These are phyloP conservation scores for Diaporthe capsici DNA, from an alignment of 2,329 filamentous ascomycete species.

Conservation along the genomic window DNA sequence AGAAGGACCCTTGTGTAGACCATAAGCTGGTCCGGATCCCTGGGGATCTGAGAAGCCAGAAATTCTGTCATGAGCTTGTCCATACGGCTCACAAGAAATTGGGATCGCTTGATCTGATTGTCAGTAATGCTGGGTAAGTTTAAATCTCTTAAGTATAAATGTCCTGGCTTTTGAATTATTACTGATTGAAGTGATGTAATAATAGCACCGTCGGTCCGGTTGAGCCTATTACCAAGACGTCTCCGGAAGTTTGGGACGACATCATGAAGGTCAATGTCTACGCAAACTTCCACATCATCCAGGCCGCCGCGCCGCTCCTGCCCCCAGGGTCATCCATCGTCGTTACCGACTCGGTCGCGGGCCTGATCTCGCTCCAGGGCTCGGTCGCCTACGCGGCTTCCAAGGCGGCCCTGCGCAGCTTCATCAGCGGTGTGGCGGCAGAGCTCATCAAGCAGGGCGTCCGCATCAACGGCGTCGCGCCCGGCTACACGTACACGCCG, in stretches of 20 bases:
- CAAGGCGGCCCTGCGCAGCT: neutral
- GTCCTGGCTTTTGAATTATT: neutral
- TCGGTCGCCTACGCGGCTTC: neutral
- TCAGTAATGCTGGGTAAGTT: constrained; percentile 13
- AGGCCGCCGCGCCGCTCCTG: neutral
- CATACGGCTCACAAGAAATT: neutral
- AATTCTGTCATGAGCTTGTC: constrained; percentile 10
- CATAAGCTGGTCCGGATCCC: constrained; percentile 14
- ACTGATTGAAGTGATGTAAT: neutral
- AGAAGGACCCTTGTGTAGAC: neutral
- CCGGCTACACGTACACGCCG: neutral
- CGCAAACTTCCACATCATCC: constrained; percentile 14
- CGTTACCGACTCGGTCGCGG: neutral
- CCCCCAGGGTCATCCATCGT: constrained; percentile 1
- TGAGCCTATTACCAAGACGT: neutral
- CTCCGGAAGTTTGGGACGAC: neutral
- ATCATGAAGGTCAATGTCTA: constrained; percentile 20
- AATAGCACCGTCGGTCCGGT: neutral
- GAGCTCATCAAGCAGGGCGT: constrained; percentile 6
- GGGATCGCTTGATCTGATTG: neutral
- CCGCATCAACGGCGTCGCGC: constrained; percentile 14
- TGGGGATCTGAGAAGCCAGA: neutral
- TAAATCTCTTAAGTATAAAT: fast-evolving
- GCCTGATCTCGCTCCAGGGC: neutral
- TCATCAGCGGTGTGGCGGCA: neutral